A percentile compares a stretch with the other conserved stretches of the same genome.
These are phyloP conservation scores for Phaeotremella fagi DNA, from an alignment of 768 basidiomycete species.

Conservation along the genomic window DNA sequence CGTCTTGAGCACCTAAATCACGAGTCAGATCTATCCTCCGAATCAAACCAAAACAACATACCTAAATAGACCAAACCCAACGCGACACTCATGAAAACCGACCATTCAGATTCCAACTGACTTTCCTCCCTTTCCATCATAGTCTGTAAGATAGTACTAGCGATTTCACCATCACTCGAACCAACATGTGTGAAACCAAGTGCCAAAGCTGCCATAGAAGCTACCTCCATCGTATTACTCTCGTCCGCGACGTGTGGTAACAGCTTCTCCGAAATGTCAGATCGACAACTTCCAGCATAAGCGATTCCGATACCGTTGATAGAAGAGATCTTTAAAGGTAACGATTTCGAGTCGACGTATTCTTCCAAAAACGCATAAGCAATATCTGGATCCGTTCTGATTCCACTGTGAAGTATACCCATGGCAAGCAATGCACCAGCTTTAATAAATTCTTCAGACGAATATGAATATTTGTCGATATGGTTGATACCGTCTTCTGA, in stretches of 20 bases:
- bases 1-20: conserved; percentile 74
- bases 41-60: conserved; percentile 48
- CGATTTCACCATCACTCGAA: conserved; percentile 88
- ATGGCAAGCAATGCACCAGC: conserved; percentile 93
- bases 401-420: conserved; percentile 81
- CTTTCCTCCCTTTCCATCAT: conserved; percentile 61
- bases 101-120: conserved; percentile 87
- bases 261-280: conserved; percentile 73
- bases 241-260: conserved; percentile 80
- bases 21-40: not conserved
- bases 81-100: conserved; percentile 81
- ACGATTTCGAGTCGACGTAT: conserved; percentile 79
- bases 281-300: conserved; percentile 86
- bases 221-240: conserved; percentile 77
- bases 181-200: conserved; percentile 95
- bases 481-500: conserved; percentile 88
- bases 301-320: conserved; percentile 89
- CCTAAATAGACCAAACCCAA: conserved; percentile 87
- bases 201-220: conserved; percentile 75
- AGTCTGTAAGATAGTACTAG: conserved; percentile 80
- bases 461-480: conserved; percentile 97
- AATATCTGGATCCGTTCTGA: conserved; percentile 88
- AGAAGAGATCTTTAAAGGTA: conserved; percentile 75
- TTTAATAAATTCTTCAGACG: conserved; percentile 94
- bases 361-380: conserved; percentile 86